Evolutionary conservation across 2,329 filamentous ascomycete genomes (phyloP), one percentile per base, ranked within the genome.

Genomic region (Cylindrodendrum hubeiense): DNA sequence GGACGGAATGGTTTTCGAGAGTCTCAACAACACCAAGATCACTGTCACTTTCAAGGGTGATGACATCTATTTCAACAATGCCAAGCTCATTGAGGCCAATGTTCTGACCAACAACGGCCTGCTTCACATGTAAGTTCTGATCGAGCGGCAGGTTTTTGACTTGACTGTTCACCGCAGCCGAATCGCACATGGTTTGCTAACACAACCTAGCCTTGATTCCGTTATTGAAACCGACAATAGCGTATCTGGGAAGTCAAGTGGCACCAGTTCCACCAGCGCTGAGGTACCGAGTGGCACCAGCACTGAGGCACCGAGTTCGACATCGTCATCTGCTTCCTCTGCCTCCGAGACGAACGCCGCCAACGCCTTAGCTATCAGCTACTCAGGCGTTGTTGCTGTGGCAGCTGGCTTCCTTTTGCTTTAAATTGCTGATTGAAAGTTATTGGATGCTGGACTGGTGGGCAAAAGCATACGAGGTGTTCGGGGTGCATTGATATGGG

Each of bases 51-150:
- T 72, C 4, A 69, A 64, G 28, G 57, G 47, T 0, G 26, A 66
- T 8, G 67, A 70, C 8, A 69, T 72, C 13, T 72, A 60, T 39
- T 72, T 72, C 57, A 72, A 72, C 52, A 72, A 72, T 4, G 70
- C 70, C 55, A 72, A 70, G 55, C 54, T 72, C 0, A 70, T 72
- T 3, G 61, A 72, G 30, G 41, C 67, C 1, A 72, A 72, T 34
- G 70, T 72, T 0, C 22, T 72, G 0, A 72, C 70, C 2, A 72
- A 72, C 37, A 72, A 72, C 30, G 70, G 70, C 3, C 57, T 72
- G 8, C 59, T 72, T 17, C 70, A 72, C 22, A 66, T 72, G 70
- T 70, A 12, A 57, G 67, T 63, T 21, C 12, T 33, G 15, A 39
- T n/a, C 6, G 37, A 39, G 6, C 5, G n/a, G 28, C 28, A 8